Base-by-base conservation (phyloP, 176 grass and related monocot species). In the Hyparrhenia diplandra region DNA sequence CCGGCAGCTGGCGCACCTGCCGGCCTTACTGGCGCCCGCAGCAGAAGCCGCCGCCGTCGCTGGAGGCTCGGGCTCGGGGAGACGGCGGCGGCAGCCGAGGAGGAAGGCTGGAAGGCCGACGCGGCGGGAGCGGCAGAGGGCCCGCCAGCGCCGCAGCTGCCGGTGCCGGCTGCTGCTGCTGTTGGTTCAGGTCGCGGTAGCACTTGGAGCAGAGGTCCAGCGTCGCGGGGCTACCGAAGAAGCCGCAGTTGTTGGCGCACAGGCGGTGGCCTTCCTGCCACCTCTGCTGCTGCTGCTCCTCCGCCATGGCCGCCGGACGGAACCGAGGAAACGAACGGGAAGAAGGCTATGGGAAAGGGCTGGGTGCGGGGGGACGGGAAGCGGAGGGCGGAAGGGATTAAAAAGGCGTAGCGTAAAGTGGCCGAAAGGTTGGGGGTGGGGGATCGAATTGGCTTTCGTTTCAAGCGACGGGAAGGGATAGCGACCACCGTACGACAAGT, bases 141-240 rank as follows among this genome's bases (percentile, higher is more conserved):
- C n/a, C n/a, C n/a, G n/a, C n/a, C n/a, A n/a, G n/a, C n/a, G n/a
- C n/a, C 4, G 28, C 4, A 18, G 18, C 16, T 10, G 25, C 31
- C 13, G 55, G 1, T 4, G 45, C 13, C 1, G 24, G 8, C 41
- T 13, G 41, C 41, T 42, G 41, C 16, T 35, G 74, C 16, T 37
- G 83, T 0, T 13, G 67, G 21, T 35, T 8, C 27, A 61, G 71
- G 76, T 80, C 69, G 69, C 69, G 46, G 84, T 43, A 86, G 77
- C 84, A 86, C 84, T 86, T 86, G 84, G 84, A 80, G 77, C 84
- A 86, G 84, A 86, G 84, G 69, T 80, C 69, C 69, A 80, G 35
- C 69, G 77, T 86, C 46, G 84, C 84, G 25, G 69, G 69, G 77
- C 84, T 86, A 25, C 77, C 77, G 84, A 86, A 86, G 84, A 80